These are phyloP conservation scores for Fallopia convolvulus DNA, from an alignment of 148 eudicot genomes.

Conservation along the genomic window DNA sequence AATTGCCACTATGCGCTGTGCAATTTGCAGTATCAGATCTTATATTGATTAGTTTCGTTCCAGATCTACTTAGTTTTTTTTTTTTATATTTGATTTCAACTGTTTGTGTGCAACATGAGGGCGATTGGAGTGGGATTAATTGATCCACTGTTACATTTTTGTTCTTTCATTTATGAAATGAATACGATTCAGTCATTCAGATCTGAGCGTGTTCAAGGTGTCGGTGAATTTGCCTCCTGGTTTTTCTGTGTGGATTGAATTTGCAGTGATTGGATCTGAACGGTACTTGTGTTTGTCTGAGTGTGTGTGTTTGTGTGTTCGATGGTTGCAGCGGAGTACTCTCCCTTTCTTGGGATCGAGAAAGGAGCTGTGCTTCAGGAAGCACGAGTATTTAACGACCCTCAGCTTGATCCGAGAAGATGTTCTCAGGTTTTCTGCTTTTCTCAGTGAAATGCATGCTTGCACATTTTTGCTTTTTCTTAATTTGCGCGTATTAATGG, in stretches of 20 bases:
- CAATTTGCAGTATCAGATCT: background rate
- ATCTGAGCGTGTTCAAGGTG: background rate
- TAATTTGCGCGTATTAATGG: background rate
- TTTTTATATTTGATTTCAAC: background rate
- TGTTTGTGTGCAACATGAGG: constrained; percentile 11
- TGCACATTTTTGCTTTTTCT: constrained; percentile 11
- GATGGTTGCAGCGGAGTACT: constrained; percentile 56
- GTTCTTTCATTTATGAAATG: background rate
- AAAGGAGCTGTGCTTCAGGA: constrained; percentile 95
- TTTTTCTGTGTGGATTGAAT: constrained; percentile 6
- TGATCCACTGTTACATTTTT: constrained; percentile 2
- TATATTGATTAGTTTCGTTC: background rate
- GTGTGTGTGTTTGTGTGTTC: background rate
- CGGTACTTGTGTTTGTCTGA: constrained; percentile 4
- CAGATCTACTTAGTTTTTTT: constrained; percentile 13
- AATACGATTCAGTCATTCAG: background rate
- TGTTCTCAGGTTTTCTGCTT: constrained; percentile 65
- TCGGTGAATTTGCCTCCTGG: background rate
- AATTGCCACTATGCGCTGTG: background rate
- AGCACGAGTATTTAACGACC: constrained; percentile 93
- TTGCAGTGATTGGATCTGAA: constrained; percentile 20
- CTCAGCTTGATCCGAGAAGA: constrained; percentile 86
- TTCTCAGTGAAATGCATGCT: background rate
- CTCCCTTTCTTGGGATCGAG: constrained; percentile 87
- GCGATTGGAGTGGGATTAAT: constrained; percentile 2